phyloP scores from a whole-genome alignment of 108 stramenopile species.

The Phaeodactylum tricornutum region DNA sequence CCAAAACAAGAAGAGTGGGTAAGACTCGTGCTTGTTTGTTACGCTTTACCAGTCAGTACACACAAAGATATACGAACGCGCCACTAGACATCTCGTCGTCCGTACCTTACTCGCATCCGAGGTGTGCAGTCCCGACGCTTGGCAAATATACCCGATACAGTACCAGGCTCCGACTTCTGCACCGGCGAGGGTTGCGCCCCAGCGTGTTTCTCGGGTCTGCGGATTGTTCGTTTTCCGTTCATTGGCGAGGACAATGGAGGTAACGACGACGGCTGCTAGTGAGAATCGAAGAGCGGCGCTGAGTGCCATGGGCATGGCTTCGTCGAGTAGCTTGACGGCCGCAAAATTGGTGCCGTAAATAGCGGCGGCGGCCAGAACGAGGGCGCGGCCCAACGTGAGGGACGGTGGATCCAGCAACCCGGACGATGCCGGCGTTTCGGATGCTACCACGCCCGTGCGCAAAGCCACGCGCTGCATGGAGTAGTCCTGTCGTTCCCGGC shows the following conservation, averaged over 20 bases:
- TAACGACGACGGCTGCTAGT: slow-evolving; percentile 20
- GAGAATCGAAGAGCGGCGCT: slow-evolving; percentile 23
- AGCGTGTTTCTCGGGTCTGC: slow-evolving; percentile 2
- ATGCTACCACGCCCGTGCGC: too few relatives aligned
- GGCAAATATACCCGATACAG: slow-evolving; percentile 63
- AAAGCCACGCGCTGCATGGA: too few relatives aligned
- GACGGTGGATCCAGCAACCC: slow-evolving; percentile 3
- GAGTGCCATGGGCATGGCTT: slow-evolving; percentile 16
- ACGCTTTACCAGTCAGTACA: too few relatives aligned
- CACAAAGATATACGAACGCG: background rate
- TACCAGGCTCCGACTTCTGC: slow-evolving; percentile 73
- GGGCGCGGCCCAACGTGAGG: slow-evolving; percentile 5
- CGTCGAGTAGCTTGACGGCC: slow-evolving; percentile 28
- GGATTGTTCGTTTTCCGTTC: slow-evolving; percentile 2
- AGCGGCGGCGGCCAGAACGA: slow-evolving; percentile 17
- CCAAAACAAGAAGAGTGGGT: background rate
- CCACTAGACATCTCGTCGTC: background rate
- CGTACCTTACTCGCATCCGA: slow-evolving; percentile 48
- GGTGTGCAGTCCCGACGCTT: slow-evolving; percentile 67
- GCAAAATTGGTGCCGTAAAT: slow-evolving; percentile 49
- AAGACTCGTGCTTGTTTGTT: too few relatives aligned
- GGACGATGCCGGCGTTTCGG: too few relatives aligned
- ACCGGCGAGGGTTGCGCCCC: slow-evolving; percentile 31
- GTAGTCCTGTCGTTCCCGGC: too few relatives aligned
- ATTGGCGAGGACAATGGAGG: slow-evolving; percentile 14